phyloP scores from a whole-genome alignment of 2,329 filamentous ascomycete genomes.

The Cercospora zeae-maydis region DNA sequence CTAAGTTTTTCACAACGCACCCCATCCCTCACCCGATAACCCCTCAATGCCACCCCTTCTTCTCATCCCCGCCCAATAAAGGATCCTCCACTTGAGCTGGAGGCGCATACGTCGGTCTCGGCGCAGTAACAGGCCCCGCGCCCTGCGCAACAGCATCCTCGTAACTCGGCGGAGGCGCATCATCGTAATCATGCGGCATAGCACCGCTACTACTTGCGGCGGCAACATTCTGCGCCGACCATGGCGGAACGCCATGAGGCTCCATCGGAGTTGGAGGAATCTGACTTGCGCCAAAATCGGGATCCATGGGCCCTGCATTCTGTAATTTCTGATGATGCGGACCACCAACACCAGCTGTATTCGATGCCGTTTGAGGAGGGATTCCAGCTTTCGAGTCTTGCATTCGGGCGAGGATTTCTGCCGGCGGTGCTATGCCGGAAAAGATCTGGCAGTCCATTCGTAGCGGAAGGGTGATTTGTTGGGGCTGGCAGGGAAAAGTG shows the following conservation, averaged over 20 bases:
- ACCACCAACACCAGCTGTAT: constrained; percentile 26
- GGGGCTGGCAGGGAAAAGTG: constrained; percentile 36
- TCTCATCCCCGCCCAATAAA: constrained; percentile 32
- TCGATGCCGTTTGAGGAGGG: neutral
- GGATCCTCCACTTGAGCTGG: constrained; percentile 37
- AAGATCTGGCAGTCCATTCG: constrained; percentile 76
- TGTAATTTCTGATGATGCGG: constrained; percentile 26
- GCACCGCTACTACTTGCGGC: constrained; percentile 10
- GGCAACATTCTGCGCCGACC: constrained; percentile 12
- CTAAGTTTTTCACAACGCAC: neutral
- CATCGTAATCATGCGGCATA: constrained; percentile 37
- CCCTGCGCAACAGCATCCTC: constrained; percentile 85
- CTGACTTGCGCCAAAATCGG: constrained; percentile 28
- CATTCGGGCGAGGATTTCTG: constrained; percentile 68
- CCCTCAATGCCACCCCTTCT: constrained; percentile 28
- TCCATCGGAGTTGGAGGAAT: constrained; percentile 28
- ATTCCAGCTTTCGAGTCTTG: constrained; percentile 31
- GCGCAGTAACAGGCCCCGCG: constrained; percentile 68
- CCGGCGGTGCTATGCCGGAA: constrained; percentile 80
- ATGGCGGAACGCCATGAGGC: neutral
- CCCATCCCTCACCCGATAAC: neutral
- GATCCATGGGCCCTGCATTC: constrained; percentile 23
- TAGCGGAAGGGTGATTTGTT: constrained; percentile 74
- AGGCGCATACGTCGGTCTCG: constrained; percentile 62
- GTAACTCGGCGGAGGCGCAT: constrained; percentile 82